Evolutionary conservation across 2,329 filamentous ascomycete genomes (phyloP), one percentile per base, ranked within the genome.

Genomic region (Aureobasidium sp.): DNA sequence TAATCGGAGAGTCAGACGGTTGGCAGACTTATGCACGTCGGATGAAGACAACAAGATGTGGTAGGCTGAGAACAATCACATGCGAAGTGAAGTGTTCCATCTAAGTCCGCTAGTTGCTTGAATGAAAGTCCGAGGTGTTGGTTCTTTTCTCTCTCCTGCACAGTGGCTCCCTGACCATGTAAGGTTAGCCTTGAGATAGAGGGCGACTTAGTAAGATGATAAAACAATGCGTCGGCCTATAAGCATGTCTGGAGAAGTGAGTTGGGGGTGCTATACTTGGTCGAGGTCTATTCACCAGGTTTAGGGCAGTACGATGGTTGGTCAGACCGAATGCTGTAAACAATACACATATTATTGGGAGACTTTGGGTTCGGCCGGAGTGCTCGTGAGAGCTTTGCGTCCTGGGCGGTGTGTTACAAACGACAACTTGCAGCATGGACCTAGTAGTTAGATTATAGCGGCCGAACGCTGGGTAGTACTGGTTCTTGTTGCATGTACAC

Each of bases 1-100:
- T 17, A 7, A 55, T 41, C n/a, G 6, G 5, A 27, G 15, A 49
- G 8, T 20, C 8, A 31, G 22, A 37, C 31, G 9, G 22, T 39
- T 41, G 22, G 51, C 51, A 29, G 5, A 20, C 36, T 55, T 29
- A 41, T 41, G 36, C 51, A 55, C 9, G 51, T 14, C 51, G 51
- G 34, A 15, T 41, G 15, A 39, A 31, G 8, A 14, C 36, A 29
- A 41, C 15, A 41, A 55, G 22, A 29, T 9, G 20, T 42, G 36
- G 51, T 55, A 55, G 51, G 51, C 51, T 55, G 51, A 29, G 25
- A 14, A 29, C 4, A 27, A 17, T 55, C 51, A 55, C 51, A 55
- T 55, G 51, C 20, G 37, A 17, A 20, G 20, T n/a, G 20, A n/a
- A n/a, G 8, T 29, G 51, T 55, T 15, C 12, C 22, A 8, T 39